These are phyloP conservation scores for Boletus chippewaensis DNA, from an alignment of 1,284 basidiomycete species.

Conservation along the genomic window DNA sequence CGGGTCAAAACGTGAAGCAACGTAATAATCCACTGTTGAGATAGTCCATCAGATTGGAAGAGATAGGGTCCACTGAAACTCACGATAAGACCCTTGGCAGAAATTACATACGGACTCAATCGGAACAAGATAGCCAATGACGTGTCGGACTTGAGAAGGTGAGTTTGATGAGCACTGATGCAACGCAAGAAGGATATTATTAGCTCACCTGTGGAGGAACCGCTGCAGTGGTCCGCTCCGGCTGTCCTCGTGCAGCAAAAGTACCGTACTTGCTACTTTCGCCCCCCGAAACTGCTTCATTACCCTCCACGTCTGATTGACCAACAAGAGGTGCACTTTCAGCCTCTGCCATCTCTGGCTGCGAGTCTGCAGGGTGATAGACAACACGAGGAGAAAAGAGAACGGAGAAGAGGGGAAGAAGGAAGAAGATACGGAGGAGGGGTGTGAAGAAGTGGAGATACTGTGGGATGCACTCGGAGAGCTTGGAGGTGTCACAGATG, in stretches of 20 bases:
- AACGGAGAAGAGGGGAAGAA: conserved; percentile 51
- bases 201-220: conserved; percentile 12
- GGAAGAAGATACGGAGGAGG: conserved; percentile 56
- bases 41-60: conserved; percentile 7
- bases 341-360: conserved; percentile 14
- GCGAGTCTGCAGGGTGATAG: conserved; percentile 45
- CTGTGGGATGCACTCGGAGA: conserved; percentile 35
- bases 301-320: conserved; percentile 21
- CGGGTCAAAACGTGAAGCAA: conserved; percentile 68
- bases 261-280: conserved; percentile 63
- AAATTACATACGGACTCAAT: conserved; percentile 19
- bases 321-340: conserved; percentile 29
- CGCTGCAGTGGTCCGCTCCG: not conserved
- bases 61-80: conserved; percentile 3
- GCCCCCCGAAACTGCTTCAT: conserved; percentile 21
- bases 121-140: conserved; percentile 17
- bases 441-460: conserved; percentile 59
- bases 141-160: conserved; percentile 14
- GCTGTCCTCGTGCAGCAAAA: conserved; percentile 29
- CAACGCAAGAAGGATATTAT: not conserved
- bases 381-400: conserved; percentile 54
- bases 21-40: conserved; percentile 53
- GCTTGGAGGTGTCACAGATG: conserved; percentile 31
- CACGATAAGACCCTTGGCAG: conserved; percentile 22
- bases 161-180: not conserved